phyloP scores from a whole-genome alignment of 257 asterid species.

The Craterostigma plantagineum region DNA sequence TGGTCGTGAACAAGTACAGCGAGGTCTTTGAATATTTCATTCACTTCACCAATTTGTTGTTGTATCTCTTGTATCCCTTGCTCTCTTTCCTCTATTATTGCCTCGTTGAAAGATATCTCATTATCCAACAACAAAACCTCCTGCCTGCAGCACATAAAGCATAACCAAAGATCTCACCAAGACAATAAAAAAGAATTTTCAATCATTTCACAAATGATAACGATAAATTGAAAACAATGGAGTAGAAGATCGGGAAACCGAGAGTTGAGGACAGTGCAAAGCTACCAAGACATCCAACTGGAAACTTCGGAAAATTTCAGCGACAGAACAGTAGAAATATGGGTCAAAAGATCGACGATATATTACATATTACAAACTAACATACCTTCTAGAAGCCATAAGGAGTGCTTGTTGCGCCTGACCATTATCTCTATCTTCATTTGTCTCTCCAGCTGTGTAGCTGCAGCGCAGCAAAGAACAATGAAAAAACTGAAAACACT shows the following conservation, averaged over 20 bases:
- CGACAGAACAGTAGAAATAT: no score
- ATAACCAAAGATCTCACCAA: no score
- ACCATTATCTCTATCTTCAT: constrained; percentile 26
- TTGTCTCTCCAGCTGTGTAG: constrained; percentile 44
- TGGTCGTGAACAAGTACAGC: constrained; percentile 13
- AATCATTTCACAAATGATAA: no score
- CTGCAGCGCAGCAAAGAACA: constrained; percentile 24
- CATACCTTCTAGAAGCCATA: constrained; percentile 69
- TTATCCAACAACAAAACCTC: constrained; percentile 10
- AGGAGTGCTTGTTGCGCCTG: constrained; percentile 63
- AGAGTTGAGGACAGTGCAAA: no score
- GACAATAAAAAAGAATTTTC: no score
- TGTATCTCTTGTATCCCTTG: constrained; percentile 13
- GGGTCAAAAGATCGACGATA: no score
- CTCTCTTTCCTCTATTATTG: constrained; percentile 15
- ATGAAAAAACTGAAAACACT: background rate
- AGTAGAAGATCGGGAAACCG: no score
- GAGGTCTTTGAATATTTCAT: constrained; percentile 15
- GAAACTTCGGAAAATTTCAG: no score
- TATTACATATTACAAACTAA: no score
- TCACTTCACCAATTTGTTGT: constrained; percentile 10
- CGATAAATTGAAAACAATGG: no score
- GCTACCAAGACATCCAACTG: no score
- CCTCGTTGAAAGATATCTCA: constrained; percentile 16
- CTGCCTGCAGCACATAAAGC: constrained; percentile 8